Conservation (phyloP, 78 protist genomes). For the Polysphondylium violaceum region DNA sequence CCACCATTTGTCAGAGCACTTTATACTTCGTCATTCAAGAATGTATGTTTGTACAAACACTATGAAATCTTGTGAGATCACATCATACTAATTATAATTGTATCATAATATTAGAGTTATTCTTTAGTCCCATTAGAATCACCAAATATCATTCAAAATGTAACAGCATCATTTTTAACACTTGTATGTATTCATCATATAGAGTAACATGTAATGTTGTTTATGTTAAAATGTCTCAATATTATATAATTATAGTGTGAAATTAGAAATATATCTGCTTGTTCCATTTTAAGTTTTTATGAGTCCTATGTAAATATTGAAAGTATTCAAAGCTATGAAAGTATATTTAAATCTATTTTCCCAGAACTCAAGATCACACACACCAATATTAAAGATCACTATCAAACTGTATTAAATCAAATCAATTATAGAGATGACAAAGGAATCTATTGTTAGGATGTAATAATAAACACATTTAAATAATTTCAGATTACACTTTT, state of each 20-base stretch:
- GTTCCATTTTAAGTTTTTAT: conserved; percentile 35
- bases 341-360: background rate
- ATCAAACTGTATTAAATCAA: background rate
- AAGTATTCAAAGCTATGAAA: conserved; percentile 23
- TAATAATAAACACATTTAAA: too few relatives aligned
- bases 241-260: conserved; percentile 10
- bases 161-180: conserved; percentile 53
- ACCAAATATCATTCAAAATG: conserved; percentile 49
- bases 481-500: too few relatives aligned
- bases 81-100: background rate
- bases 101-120: background rate
- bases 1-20: conserved; percentile 60
- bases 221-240: background rate
- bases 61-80: background rate
- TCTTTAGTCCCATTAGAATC: conserved; percentile 52
- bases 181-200: conserved; percentile 16
- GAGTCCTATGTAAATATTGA: conserved; percentile 25
- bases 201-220: background rate
- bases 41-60: background rate
- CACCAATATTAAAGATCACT: background rate
- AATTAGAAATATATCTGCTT: conserved; percentile 5
- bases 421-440: conserved; percentile 52
- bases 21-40: conserved; percentile 18
- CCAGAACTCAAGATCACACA: conserved; percentile 21
- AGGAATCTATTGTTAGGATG: too few relatives aligned